Base-by-base conservation (phyloP, 495 filamentous ascomycete species). In the Mytilinidion resinicola region DNA sequence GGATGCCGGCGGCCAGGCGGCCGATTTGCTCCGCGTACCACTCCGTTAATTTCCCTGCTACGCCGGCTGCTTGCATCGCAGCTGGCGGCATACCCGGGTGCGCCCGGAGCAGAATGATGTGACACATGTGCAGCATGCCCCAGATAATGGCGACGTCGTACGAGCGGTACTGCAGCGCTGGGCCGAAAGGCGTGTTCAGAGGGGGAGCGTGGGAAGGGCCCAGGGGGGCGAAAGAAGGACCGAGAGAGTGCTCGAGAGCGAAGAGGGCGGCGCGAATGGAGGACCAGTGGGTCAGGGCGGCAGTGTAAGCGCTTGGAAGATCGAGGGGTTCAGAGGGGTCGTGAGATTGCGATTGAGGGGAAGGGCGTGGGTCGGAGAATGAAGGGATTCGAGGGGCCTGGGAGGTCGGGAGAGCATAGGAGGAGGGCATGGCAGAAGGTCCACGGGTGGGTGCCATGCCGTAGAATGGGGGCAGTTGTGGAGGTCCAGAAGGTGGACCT, bases 31-130 rank as follows among this genome's bases (percentile, higher is more conserved):
- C 82, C 3, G 90, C 88, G 69, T 80, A 86, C 0, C 67, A 68
- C 9, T 79, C 81, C 3, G 93, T 96, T 50, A 84, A 78, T 3
- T 73, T 71, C 0, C 90, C 87, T 8, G 84, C 81, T 37, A 93
- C 78, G 10, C 82, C 84, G 0, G 88, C 87, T 6, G 91, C 89
- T 41, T 88, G 77, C 84, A 95, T 92, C 54, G 90, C 85, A n/a
- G 89, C 80, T 0, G 92, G 89, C 5, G 90, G 93, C 91, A 96
- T 96, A 1, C 79, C 82, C 0, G 93, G 93, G 61, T 96, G 90
- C 0, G 86, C 74, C 37, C 93, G 80, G 50, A 89, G 74, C 19
- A 90, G 78, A 47, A 92, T 74, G 50, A 98, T 90, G 30, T 89
- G 78, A 2, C 83, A 85, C 70, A 88, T 87, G 73, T 91, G 87